Evolutionary conservation across 371 early-diverging fungal genomes (phyloP).

Genomic region (Umbelopsis sp.): DNA sequence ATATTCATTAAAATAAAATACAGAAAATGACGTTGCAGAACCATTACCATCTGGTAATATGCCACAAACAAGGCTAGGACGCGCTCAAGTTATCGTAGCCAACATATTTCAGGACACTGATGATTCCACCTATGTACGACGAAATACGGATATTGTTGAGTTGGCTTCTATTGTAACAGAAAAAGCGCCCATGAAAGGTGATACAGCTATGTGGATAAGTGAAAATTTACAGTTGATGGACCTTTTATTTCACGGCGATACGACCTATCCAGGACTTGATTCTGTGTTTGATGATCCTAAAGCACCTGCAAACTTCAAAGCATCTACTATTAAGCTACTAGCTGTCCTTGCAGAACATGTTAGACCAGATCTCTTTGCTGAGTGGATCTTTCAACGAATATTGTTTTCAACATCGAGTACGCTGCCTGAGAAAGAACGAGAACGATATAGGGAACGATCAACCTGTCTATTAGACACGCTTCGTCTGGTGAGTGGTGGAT

Average conservation of each 20-base stretch:
- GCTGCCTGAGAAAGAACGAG: conserved; percentile 7
- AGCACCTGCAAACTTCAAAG: conserved; percentile 28
- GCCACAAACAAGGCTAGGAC: conserved; percentile 2
- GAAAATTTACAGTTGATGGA: conserved; percentile 45
- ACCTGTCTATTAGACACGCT: conserved; percentile 31
- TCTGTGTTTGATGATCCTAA: conserved; percentile 37
- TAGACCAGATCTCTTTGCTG: conserved; percentile 34
- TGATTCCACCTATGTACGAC: conserved; percentile 29
- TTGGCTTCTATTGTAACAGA: conserved; percentile 36
- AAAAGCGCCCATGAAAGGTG: conserved; percentile 26
- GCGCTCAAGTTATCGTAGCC: conserved; percentile 3
- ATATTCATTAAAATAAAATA: too few species aligned
- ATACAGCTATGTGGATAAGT: conserved; percentile 35
- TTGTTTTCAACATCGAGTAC: conserved; percentile 17
- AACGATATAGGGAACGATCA: conserved; percentile 28
- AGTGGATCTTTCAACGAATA: conserved; percentile 28
- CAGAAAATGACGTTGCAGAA: background rate
- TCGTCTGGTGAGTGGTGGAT: conserved; percentile 21
- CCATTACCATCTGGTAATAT: background rate
- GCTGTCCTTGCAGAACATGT: conserved; percentile 38
- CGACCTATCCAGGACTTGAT: conserved; percentile 22
- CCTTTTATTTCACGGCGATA: conserved; percentile 29
- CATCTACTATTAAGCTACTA: conserved; percentile 24
- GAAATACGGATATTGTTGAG: conserved; percentile 31
- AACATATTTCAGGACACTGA: conserved; percentile 37